Evolutionary conservation across 1,284 basidiomycete species (phyloP), one percentile per base, ranked within the genome.

Genomic region (Trichosporon sp.): DNA sequence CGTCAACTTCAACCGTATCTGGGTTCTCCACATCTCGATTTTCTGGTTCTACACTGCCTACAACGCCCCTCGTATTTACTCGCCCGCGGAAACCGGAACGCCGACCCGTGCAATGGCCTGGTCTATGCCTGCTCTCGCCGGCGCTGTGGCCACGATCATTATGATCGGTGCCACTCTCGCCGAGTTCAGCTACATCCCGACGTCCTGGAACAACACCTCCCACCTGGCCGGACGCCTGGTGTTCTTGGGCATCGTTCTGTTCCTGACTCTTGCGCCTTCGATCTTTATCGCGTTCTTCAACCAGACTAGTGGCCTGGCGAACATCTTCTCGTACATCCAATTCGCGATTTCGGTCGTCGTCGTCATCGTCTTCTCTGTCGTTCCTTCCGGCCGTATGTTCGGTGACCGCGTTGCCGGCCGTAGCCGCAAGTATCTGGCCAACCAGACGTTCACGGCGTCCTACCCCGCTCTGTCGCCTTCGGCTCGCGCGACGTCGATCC

Each of bases 1-100:
- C 70, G 94, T 97, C 86, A 97, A 98, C 86, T 98, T 98, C 85
- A 98, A 97, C 85, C 92, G 95, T 67, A 92, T 98, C 77, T 98
- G 95, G 95, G 91, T 97, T 80, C 89, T 95, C 69, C 95, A 98
- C 83, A 87, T 98, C 69, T 89, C 93, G 44, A 84, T 96, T 78
- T 97, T 91, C 86, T 97, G 91, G 89, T 96, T 90, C 85, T 98
- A 95, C 84, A 97, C 93, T 32, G 88, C 94, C 23, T 98, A 89
- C 87, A 98, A 98, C 84, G 91, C 95, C 25, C 93, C 93, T 2
- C 88, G 87, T 62, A 86, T 98, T 75, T 98, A 98, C 83, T 85
- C 86, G 62, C 85, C 87, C 71, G 84, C 86, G 64, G 85, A 85
- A 15, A 78, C 83, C 15, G 81, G 80, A 0, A 88, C 29, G 87